Evolutionary conservation across 495 filamentous ascomycete species (phyloP), one percentile per base, ranked within the genome.

Genomic region (Podospora anserina): DNA sequence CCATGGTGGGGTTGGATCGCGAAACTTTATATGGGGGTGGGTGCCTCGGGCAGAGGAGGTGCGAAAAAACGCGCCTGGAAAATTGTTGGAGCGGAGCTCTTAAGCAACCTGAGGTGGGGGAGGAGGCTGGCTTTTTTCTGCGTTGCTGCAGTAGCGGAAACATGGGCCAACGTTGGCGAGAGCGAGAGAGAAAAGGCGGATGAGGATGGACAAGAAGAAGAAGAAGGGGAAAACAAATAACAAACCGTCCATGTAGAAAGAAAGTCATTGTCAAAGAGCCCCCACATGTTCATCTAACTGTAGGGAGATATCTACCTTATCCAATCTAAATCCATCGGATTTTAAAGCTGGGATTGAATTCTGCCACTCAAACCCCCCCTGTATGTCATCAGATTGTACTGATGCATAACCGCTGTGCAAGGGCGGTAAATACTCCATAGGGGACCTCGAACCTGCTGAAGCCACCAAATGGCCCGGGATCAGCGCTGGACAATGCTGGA

Each of bases 381-480:
- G 32, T 59, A 62, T 44, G 66, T 67, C 66, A 67, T 67, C 39
- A 18, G 5, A 60, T 28, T 61, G 23, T 30, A 5, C 56, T n/a
- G 30, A 16, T 16, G n/a, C 18, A 55, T 5, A 64, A 30, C 54
- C 64, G 53, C 69, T 66, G 65, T 65, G 55, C 63, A 64, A 66
- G 64, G 28, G 70, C 68, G 59, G 68, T 69, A 59, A 68, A 61
- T 28, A 23, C 23, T 23, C 23, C 23, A 23, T 23, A 56, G 19
- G 44, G 57, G 26, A 20, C 23, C 26, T 54, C 30, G 61, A 66
- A 66, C 28, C 61, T 49, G 63, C 66, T 65, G 63, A 61, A 65
- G 63, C 69, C 68, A 63, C 67, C 61, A 49, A 70, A 63, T 66
- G 69, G 66, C 61, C 64, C 63, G 65, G 58, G 66, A 64, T 63